Conservation (phyloP, 2,329 filamentous ascomycete genomes). For the Gnomoniopsis sp. region DNA sequence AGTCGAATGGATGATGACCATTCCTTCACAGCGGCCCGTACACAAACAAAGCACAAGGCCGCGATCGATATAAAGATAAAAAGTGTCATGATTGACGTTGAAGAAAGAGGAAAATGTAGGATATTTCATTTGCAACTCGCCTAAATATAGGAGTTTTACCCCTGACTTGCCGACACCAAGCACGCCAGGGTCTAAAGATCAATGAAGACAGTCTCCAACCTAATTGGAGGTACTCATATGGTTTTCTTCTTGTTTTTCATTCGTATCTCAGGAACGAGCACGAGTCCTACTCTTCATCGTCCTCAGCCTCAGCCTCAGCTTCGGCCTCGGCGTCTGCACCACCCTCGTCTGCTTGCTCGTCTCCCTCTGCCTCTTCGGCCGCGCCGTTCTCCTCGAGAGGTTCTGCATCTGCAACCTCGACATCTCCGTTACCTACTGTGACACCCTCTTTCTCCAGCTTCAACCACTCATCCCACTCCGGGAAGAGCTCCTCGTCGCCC, state of each 20-base stretch:
- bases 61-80: neutral
- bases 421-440: slow-evolving; percentile 29
- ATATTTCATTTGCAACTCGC: neutral
- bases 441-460: slow-evolving; percentile 72
- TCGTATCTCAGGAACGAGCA: neutral
- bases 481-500: slow-evolving; percentile 85
- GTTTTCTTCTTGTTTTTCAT: neutral
- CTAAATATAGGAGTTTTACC: neutral
- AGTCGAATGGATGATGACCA: too few species aligned
- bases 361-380: slow-evolving; percentile 18
- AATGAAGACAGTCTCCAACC: neutral
- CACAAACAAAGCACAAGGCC: neutral
- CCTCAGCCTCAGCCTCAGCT: slow-evolving; percentile 13
- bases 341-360: neutral
- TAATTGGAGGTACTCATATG: neutral
- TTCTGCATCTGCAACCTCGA: slow-evolving; percentile 22
- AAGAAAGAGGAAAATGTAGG: neutral
- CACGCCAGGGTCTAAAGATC: neutral
- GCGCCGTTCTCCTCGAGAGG: slow-evolving; percentile 24
- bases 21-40: neutral
- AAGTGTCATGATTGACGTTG: neutral
- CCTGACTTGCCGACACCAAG: neutral
- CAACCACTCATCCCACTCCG: slow-evolving; percentile 92
- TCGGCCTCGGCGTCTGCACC: neutral
- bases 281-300: slow-evolving; percentile 16